Conservation (phyloP, 2,329 filamentous ascomycete species). For the Alternaria sp. region DNA sequence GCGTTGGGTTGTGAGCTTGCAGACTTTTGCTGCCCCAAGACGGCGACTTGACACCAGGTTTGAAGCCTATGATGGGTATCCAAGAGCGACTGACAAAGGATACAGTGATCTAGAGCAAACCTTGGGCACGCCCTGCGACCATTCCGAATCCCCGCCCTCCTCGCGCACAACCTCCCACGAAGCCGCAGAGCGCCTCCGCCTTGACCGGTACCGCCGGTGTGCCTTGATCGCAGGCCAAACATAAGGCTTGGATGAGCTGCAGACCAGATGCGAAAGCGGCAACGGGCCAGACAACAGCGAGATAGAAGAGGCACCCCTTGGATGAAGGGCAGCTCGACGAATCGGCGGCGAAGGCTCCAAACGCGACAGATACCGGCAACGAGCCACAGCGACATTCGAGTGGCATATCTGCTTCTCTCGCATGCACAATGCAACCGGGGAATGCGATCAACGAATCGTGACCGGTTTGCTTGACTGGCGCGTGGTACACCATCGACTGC, state of each 20-base stretch:
- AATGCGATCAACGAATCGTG: background rate
- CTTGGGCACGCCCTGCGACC: background rate
- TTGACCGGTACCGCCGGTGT: background rate
- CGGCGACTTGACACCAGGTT: background rate
- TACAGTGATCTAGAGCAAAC: background rate
- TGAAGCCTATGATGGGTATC: rapidly evolving
- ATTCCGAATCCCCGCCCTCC: background rate
- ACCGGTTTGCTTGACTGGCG: background rate
- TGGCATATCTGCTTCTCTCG: background rate
- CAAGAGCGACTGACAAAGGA: background rate
- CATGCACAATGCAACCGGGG: background rate
- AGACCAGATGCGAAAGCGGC: background rate
- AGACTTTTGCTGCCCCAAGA: background rate
- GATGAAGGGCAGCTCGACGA: background rate
- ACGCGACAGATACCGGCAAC: background rate
- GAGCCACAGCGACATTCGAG: background rate
- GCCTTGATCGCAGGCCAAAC: background rate
- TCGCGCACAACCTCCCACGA: background rate
- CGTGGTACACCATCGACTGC: background rate
- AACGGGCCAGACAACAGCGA: background rate
- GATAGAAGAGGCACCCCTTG: background rate
- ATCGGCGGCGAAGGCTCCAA: background rate
- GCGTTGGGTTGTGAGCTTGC: background rate
- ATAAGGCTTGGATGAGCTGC: background rate
- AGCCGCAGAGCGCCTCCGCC: background rate